phyloP scores from a whole-genome alignment of 768 basidiomycete species.

The Epithele typhae region DNA sequence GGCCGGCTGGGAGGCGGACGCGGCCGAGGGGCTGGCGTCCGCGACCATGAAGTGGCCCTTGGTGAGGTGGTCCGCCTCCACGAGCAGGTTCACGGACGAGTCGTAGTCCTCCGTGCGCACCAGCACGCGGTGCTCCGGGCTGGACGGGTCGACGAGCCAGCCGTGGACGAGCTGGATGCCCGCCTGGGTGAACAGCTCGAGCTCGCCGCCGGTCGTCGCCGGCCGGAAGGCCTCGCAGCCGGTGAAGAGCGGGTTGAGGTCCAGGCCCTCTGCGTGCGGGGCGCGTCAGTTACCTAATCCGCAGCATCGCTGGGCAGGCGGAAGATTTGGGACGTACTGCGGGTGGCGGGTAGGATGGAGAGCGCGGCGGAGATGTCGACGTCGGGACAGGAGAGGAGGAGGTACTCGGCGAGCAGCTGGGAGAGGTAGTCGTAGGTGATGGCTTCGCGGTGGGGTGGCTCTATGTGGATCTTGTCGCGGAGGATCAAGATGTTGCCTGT shows the following conservation, averaged over 20 bases:
- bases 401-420: constrained; percentile 77
- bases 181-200: constrained; percentile 81
- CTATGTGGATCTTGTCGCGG: constrained; percentile 74
- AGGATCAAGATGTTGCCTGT: constrained; percentile 86
- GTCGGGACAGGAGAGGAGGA: constrained; percentile 54
- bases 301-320: too few relatives aligned
- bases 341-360: constrained; percentile 52
- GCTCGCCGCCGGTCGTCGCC: constrained; percentile 61
- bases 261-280: constrained; percentile 65
- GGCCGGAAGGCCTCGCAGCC: constrained; percentile 65
- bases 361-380: constrained; percentile 69
- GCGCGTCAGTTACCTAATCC: too few relatives aligned
- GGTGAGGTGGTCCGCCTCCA: constrained; percentile 73
- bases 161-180: constrained; percentile 84
- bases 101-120: constrained; percentile 64
- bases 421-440: constrained; percentile 87
- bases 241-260: constrained; percentile 83
- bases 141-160: constrained; percentile 75
- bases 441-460: constrained; percentile 55
- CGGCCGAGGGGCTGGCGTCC: constrained; percentile 21
- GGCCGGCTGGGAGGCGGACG: neutral
- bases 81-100: constrained; percentile 66
- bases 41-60: constrained; percentile 53
- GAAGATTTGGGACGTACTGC: constrained; percentile 42
- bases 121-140: constrained; percentile 53